Evolutionary conservation across 2,329 filamentous ascomycete species (phyloP).

Genomic region (Pochonia chlamydosporia): DNA sequence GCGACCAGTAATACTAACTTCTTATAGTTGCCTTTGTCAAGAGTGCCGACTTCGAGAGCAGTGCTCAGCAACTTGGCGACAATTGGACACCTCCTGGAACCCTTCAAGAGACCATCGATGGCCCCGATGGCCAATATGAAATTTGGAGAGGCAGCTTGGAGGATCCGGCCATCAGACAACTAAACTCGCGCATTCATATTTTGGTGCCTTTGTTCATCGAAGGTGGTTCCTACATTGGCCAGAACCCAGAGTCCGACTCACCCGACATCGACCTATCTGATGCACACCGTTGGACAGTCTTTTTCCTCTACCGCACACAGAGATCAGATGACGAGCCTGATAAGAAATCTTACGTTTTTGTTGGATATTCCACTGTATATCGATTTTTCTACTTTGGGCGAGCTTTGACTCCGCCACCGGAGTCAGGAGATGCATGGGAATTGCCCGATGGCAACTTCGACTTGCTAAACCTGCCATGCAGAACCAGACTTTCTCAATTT

Average conservation of each 20-base stretch:
- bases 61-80: slow-evolving; percentile 39
- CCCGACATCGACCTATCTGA: slow-evolving; percentile 64
- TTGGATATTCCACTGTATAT: slow-evolving; percentile 88
- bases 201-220: slow-evolving; percentile 86
- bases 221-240: slow-evolving; percentile 70
- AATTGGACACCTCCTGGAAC: slow-evolving; percentile 69
- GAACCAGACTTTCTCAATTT: slow-evolving; percentile 88
- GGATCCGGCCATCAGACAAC: slow-evolving; percentile 61
- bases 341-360: slow-evolving; percentile 66
- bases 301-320: slow-evolving; percentile 71
- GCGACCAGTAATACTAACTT: background rate
- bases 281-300: slow-evolving; percentile 84
- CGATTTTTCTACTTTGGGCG: slow-evolving; percentile 65
- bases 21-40: slow-evolving; percentile 60
- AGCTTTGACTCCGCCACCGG: slow-evolving; percentile 37
- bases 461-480: slow-evolving; percentile 61
- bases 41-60: slow-evolving; percentile 54
- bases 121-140: slow-evolving; percentile 63
- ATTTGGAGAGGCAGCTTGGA: slow-evolving; percentile 76
- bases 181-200: slow-evolving; percentile 78
- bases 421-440: slow-evolving; percentile 36
- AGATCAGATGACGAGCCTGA: slow-evolving; percentile 31
- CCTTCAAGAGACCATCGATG: slow-evolving; percentile 58
- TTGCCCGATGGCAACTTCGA: slow-evolving; percentile 39
- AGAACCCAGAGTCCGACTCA: slow-evolving; percentile 42